These are phyloP conservation scores for Gelatoporia subvermispora DNA, from an alignment of 768 basidiomycete genomes.

Conservation along the genomic window DNA sequence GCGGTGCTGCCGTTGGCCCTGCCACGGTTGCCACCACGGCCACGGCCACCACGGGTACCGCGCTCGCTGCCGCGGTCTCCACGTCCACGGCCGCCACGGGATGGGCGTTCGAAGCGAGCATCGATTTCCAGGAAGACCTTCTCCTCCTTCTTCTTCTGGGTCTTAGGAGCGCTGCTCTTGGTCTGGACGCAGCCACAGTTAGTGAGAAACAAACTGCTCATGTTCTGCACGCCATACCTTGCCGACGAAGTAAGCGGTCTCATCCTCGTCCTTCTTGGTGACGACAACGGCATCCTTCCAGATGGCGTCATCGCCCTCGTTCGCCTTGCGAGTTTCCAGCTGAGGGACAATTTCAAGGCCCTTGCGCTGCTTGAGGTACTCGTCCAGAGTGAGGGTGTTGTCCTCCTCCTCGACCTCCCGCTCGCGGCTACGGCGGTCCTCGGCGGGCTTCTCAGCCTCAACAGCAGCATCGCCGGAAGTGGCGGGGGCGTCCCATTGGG, in stretches of 20 bases:
- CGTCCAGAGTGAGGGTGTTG: constrained; percentile 89
- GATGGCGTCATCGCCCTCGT: constrained; percentile 69
- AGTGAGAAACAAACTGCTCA: not conserved
- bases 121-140: constrained; percentile 93
- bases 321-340: constrained; percentile 72
- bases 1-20: constrained; percentile 35
- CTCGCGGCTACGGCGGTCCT: constrained; percentile 39
- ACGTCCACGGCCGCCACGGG: constrained; percentile 56
- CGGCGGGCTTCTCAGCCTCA: constrained; percentile 29
- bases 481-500: constrained; percentile 26
- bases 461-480: constrained; percentile 24
- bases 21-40: constrained; percentile 38
- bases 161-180: constrained; percentile 55
- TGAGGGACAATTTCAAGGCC: constrained; percentile 61
- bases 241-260: constrained; percentile 78
- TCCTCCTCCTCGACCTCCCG: constrained; percentile 82
- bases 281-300: constrained; percentile 71
- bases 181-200: constrained; percentile 34
- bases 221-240: constrained; percentile 55
- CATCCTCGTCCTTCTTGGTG: constrained; percentile 56
- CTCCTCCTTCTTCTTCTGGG: constrained; percentile 77
- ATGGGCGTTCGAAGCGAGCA: constrained; percentile 78
- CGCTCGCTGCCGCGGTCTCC: constrained; percentile 45
- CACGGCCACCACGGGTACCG: constrained; percentile 39
- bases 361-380: constrained; percentile 83